phyloP scores from a whole-genome alignment of 2,329 filamentous ascomycete species.

The Venturiaceae sp. region DNA sequence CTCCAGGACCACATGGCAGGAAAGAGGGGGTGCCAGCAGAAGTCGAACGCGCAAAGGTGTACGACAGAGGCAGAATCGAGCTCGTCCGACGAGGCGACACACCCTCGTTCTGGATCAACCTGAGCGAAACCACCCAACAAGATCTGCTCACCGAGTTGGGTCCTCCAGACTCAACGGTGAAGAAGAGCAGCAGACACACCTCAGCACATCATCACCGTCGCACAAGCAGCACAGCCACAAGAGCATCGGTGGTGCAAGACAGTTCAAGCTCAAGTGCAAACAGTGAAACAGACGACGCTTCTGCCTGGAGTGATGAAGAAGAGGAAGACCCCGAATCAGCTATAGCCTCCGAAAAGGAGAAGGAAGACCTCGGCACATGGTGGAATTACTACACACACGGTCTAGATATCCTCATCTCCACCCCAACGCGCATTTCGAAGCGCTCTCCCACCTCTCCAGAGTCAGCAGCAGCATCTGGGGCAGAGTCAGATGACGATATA shows the following conservation, averaged over 20 bases:
- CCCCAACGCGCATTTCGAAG: conserved; percentile 44
- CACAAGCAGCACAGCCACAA: not conserved
- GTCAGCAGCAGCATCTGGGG: conserved; percentile 9
- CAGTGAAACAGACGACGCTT: conserved; percentile 8
- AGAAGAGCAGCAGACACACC: conserved; percentile 52
- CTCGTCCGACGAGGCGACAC: conserved; percentile 58
- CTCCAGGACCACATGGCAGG: conserved; percentile 47
- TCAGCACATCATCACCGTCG: not conserved
- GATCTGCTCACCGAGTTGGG: conserved; percentile 85
- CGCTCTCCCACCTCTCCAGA: conserved; percentile 13
- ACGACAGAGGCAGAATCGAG: conserved; percentile 71
- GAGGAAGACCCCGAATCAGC: conserved; percentile 36
- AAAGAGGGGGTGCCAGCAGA: conserved; percentile 82
- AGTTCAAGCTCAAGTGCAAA: not conserved
- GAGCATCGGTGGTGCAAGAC: not conserved
- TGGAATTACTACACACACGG: conserved; percentile 97
- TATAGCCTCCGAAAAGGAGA: conserved; percentile 45
- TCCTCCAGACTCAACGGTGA: conserved; percentile 87
- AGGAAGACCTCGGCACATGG: conserved; percentile 61
- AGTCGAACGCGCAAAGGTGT: conserved; percentile 67
- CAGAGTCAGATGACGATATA: conserved; percentile 17
- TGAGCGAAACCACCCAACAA: conserved; percentile 86
- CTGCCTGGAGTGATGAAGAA: conserved; percentile 49
- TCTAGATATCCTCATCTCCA: conserved; percentile 87
- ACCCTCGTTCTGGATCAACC: conserved; percentile 57